Conservation (phyloP, 202 grass and related monocot species). For the Musa balbisiana region DNA sequence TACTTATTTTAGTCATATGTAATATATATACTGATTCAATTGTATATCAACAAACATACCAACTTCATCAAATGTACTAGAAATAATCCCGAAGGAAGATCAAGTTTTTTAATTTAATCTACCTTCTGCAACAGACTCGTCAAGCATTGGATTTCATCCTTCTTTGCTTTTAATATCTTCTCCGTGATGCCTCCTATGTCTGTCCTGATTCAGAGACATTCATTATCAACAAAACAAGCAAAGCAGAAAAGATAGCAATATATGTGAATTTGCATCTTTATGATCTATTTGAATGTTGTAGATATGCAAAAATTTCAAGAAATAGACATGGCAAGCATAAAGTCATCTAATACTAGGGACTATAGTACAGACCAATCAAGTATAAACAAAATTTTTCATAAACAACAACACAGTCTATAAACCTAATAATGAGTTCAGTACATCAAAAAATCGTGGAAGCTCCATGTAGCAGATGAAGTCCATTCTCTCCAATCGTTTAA, state of each 20-base stretch:
- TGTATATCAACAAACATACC: not conserved
- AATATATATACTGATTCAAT: no score
- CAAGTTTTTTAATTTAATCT: conserved; percentile 12
- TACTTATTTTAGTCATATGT: no score
- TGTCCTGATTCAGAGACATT: conserved; percentile 31
- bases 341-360: not conserved
- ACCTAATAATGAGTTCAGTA: not conserved
- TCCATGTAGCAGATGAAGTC: not conserved
- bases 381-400: not conserved
- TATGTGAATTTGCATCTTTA: no score
- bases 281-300: no score
- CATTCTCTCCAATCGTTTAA: not conserved
- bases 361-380: not conserved
- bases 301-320: no score
- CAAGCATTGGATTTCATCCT: conserved; percentile 46
- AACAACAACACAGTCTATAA: not conserved
- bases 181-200: conserved; percentile 38
- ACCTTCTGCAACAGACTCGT: conserved; percentile 41
- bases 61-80: not conserved
- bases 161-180: conserved; percentile 39
- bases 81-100: not conserved
- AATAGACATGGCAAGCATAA: not conserved
- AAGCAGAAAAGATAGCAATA: not conserved
- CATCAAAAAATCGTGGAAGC: not conserved
- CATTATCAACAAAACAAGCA: conserved; percentile 11